phyloP scores from a whole-genome alignment of 495 filamentous ascomycete species.

The Symbiotaphrina buchneri region DNA sequence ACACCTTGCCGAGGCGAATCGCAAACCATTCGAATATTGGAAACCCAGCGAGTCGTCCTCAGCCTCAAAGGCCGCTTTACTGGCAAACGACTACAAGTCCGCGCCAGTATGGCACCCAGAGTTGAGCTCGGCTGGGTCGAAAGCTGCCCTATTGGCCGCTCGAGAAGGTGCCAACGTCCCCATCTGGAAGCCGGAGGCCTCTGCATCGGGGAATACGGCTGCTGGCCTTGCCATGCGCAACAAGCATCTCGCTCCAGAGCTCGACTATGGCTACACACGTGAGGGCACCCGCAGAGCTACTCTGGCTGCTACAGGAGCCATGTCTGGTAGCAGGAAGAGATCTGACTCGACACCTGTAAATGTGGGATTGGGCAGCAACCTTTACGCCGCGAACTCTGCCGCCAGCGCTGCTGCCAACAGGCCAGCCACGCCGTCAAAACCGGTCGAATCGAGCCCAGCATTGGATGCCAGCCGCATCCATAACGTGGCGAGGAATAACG shows the following conservation, averaged over 20 bases:
- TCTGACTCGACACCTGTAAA: constrained; percentile 43
- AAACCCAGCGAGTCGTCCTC: constrained; percentile 33
- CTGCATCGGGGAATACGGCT: constrained; percentile 30
- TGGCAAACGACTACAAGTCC: constrained; percentile 44
- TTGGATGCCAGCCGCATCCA: constrained; percentile 33
- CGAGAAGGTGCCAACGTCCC: constrained; percentile 32
- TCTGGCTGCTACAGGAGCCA: constrained; percentile 50
- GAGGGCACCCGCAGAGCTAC: constrained; percentile 35
- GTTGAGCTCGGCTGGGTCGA: constrained; percentile 36
- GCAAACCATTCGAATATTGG: constrained; percentile 34
- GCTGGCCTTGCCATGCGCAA: constrained; percentile 30
- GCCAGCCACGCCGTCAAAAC: constrained; percentile 21
- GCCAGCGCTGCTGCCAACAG: constrained; percentile 44
- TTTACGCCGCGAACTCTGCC: constrained; percentile 33
- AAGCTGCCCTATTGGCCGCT: constrained; percentile 48
- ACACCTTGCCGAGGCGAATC: constrained; percentile 45
- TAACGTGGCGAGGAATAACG: constrained; percentile 23
- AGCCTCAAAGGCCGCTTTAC: constrained; percentile 42
- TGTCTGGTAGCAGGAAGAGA: constrained; percentile 34
- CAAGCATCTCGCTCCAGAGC: constrained; percentile 15
- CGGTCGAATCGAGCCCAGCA: constrained; percentile 8
- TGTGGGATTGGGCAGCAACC: constrained; percentile 20
- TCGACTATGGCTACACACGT: constrained; percentile 20
- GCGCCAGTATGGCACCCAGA: constrained; percentile 28
- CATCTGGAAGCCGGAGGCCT: constrained; percentile 22